Percentiles rank a stretch among this genome's conserved stretches.
These are phyloP conservation scores for Diplodia sapinea DNA, from an alignment of 2,329 filamentous ascomycete species.

Conservation along the genomic window DNA sequence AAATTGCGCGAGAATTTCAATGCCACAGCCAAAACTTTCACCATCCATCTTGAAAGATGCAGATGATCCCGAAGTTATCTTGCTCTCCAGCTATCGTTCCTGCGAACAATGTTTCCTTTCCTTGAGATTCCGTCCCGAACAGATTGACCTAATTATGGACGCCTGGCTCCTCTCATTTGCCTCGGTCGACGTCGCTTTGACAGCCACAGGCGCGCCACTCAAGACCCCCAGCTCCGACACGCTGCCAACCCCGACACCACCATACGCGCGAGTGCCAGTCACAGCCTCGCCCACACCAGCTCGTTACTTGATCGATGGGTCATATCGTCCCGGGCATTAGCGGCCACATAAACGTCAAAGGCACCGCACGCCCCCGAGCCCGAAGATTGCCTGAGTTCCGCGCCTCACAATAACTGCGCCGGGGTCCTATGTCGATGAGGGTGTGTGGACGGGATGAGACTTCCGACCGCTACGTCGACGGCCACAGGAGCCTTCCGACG, in stretches of 20 bases:
- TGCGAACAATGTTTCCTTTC: not conserved
- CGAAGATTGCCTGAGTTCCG: constrained; percentile 53
- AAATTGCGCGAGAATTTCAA: too few species aligned
- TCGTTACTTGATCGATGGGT: constrained; percentile 7
- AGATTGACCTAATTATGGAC: not conserved
- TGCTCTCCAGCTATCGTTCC: too few species aligned
- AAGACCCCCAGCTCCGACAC: constrained; percentile 21
- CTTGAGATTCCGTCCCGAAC: not conserved
- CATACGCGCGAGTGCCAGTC: constrained; percentile 49
- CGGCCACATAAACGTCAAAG: constrained; percentile 11
- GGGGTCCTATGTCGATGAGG: too few species aligned
- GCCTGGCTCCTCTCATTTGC: not conserved
- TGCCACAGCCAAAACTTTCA: too few species aligned
- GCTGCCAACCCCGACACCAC: constrained; percentile 43
- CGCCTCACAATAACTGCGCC: too few species aligned
- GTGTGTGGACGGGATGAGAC: too few species aligned
- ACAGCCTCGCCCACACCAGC: constrained; percentile 39
- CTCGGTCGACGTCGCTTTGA: not conserved
- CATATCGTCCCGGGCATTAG: constrained; percentile 7
- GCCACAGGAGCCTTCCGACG: not conserved
- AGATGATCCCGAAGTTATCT: too few species aligned
- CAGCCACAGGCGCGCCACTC: not conserved
- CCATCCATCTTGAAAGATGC: too few species aligned
- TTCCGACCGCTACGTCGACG: not conserved
- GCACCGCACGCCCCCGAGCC: constrained; percentile 21